Percentiles rank a stretch among this genome's conserved stretches.
Evolutionary conservation across 1,284 basidiomycete species (phyloP).

Genomic region (Ceratobasidium sp.): DNA sequence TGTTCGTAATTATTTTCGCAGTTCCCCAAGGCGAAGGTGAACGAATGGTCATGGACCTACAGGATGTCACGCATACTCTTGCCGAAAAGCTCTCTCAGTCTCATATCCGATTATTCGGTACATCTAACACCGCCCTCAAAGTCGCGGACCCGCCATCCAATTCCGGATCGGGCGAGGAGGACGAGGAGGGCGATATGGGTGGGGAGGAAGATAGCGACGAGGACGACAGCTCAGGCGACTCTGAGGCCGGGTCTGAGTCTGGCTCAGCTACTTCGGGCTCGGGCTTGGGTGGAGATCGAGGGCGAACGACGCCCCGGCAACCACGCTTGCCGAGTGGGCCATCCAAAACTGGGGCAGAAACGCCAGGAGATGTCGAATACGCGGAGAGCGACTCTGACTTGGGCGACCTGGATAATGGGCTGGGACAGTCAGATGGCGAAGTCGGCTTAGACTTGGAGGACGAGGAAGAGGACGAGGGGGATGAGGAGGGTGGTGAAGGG

Average conservation of each 20-base stretch:
- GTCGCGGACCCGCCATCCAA: conserved; percentile 51
- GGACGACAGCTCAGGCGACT: conserved; percentile 48
- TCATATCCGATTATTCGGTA: conserved; percentile 86
- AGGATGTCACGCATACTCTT: conserved; percentile 85
- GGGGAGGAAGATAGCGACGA: conserved; percentile 54
- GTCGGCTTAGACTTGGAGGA: conserved; percentile 55
- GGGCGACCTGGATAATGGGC: conserved; percentile 64
- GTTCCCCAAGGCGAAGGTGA: conserved; percentile 90
- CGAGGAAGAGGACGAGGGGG: conserved; percentile 57
- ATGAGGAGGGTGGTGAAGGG: conserved; percentile 54
- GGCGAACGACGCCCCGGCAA: conserved; percentile 44
- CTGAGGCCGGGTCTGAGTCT: conserved; percentile 47
- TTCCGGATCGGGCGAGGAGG: conserved; percentile 28
- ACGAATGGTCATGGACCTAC: conserved; percentile 96
- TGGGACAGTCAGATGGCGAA: conserved; percentile 54
- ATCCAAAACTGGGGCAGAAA: conserved; percentile 54
- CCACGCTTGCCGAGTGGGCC: conserved; percentile 57
- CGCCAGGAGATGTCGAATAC: conserved; percentile 66
- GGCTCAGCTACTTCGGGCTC: conserved; percentile 50
- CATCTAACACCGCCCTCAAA: conserved; percentile 72
- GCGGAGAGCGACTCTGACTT: conserved; percentile 80
- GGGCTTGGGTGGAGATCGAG: conserved; percentile 45
- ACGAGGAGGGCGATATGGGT: conserved; percentile 45
- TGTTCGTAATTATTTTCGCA: conserved; percentile 52
- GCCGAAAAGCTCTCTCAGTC: conserved; percentile 85